These are phyloP conservation scores for Plasmodium sp. DNA, from an alignment of 169 alveolate species.

Conservation along the genomic window DNA sequence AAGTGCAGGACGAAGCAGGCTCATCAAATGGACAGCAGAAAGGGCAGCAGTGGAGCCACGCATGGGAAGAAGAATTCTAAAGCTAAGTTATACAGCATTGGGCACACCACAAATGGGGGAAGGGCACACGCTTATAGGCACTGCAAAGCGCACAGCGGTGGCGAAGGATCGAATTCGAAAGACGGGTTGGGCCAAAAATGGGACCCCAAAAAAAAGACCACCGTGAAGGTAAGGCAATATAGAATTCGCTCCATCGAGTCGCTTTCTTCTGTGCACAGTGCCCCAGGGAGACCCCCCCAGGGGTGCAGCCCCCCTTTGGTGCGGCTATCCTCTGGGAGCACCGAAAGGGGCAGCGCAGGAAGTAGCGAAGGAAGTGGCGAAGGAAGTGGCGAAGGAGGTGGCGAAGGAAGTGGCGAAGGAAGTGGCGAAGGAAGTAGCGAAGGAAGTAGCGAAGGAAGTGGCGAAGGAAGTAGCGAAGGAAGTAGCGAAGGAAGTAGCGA, in stretches of 20 bases:
- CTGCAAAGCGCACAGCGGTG: background rate
- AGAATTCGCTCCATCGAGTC: background rate
- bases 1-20: background rate
- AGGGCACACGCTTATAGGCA: background rate
- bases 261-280: background rate
- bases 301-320: background rate
- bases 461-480: background rate
- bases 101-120: background rate
- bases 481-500: background rate
- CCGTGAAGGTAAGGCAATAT: background rate
- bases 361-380: background rate
- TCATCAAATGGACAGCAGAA: background rate
- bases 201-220: background rate
- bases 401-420: background rate
- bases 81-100: background rate
- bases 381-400: background rate
- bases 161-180: background rate
- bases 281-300: background rate
- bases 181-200: background rate
- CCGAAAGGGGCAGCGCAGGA: background rate
- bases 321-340: background rate
- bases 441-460: background rate
- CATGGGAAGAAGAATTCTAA: background rate
- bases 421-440: background rate
- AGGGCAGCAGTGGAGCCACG: background rate